Evolutionary conservation across 148 eudicot genomes (phyloP), one percentile per base, ranked within the genome.

Genomic region (Talinum fruticosum): DNA sequence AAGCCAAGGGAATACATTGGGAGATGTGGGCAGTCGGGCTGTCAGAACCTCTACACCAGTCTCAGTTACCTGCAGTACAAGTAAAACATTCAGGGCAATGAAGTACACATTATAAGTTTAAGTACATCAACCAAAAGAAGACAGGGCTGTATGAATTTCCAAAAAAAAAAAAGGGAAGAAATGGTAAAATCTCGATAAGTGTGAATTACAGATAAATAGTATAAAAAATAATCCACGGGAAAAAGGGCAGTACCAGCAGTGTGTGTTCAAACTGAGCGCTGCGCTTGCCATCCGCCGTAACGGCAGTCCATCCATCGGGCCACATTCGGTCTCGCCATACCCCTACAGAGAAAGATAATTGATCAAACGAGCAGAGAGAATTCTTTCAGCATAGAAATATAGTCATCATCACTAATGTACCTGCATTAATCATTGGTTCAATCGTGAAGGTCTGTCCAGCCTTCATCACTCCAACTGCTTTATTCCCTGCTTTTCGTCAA

Each of bases 271-370:
- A 96, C 82, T 96, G 99, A 57, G 97, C 99, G 84, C 99, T 96
- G 84, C 94, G 93, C 85, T 93, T 96, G 72, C 99, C 99, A 84
- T 96, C 99, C 45, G 97, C 93, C 66, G 99, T 96, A 33, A 91
- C 97, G 79, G 88, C 87, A 76, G 99, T 96, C 99, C 99, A 96
- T 71, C 97, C 97, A 93, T 96, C 99, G 73, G 99, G 99, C 99
- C 99, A 96, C 97, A 93, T 90, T 77, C 92, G 88, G 83, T 96
- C 99, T 72, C 94, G 93, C 99, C 99, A 96, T 78, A 91, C 92
- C 73, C 99, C 99, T 96, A 79, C 8, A 74, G 45, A 47, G 65
- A 82, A 81, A 57, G 35, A 49, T 24, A 26, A 62, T 26, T 12
- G 30, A 5, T 28, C 23, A 62, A 24, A 28, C 29, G 15, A 28